These are phyloP conservation scores for Xerocomus minutiporus DNA, from an alignment of 1,284 basidiomycete species.

Conservation along the genomic window DNA sequence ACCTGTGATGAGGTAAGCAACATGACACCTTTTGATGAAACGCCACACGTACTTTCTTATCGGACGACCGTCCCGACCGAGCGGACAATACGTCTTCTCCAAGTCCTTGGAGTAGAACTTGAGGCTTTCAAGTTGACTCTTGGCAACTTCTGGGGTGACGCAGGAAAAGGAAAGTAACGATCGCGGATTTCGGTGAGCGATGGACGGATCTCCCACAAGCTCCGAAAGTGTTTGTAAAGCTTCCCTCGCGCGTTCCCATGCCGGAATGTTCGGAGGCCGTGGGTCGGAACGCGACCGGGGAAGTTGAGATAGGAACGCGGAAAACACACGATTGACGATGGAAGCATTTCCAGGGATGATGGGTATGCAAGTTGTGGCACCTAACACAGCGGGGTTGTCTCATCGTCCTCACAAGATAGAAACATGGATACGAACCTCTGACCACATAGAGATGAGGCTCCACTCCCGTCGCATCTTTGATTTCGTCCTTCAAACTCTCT, in stretches of 20 bases:
- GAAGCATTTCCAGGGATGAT: constrained; percentile 47
- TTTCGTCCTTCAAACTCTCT: constrained; percentile 45
- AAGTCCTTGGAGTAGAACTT: constrained; percentile 44
- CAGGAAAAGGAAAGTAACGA: constrained; percentile 69
- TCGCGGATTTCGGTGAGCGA: constrained; percentile 49
- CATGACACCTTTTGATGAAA: not conserved
- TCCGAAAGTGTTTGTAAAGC: constrained; percentile 53
- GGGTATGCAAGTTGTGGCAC: constrained; percentile 24
- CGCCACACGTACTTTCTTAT: constrained; percentile 50
- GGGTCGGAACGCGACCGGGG: constrained; percentile 48
- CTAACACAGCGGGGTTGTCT: constrained; percentile 9
- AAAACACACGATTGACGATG: constrained; percentile 60
- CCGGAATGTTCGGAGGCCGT: constrained; percentile 30
- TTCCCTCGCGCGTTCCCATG: constrained; percentile 45
- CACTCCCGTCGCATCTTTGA: constrained; percentile 44
- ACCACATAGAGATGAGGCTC: constrained; percentile 56
- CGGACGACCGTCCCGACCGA: constrained; percentile 54
- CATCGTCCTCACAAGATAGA: constrained; percentile 6
- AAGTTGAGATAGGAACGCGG: constrained; percentile 55
- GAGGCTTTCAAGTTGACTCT: constrained; percentile 49
- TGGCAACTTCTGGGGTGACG: constrained; percentile 46
- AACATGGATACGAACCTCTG: constrained; percentile 52
- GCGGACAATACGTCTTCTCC: constrained; percentile 51
- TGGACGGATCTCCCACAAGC: constrained; percentile 44
- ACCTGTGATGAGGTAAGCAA: constrained; percentile 30